Base-by-base conservation (phyloP, 768 basidiomycete genomes). In the Boletus sensibilis region DNA sequence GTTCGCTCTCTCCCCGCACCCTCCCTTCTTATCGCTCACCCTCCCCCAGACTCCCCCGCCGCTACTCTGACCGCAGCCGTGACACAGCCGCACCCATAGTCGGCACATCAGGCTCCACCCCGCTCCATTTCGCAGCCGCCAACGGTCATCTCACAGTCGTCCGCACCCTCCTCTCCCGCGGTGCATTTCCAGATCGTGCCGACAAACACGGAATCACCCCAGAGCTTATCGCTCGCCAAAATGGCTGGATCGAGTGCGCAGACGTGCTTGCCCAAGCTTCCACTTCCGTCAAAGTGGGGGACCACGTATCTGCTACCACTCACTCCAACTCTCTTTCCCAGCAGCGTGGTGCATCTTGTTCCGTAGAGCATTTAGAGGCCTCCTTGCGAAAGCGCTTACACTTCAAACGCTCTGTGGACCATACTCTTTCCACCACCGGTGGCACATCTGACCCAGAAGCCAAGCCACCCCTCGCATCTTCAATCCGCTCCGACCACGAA, bases 111-210 rank as follows among this genome's bases (percentile, higher is more conserved):
- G 95, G 94, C 33, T 89, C 90, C 4, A 97, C 96, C 0, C 93
- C 97, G 0, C 85, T 98, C 25, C 97, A 99, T 70, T 99, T 98
- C 69, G 96, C 97, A 14, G 90, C 94, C 34, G 94, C 96, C 29
- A 94, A 97, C 64, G 95, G 95, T 4, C 92, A 99, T 73, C 82
- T 82, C 31, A 73, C 79, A 25, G 85, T 94, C 63, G 84, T 94
- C 43, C 80, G 79, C 57, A 83, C 89, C 35, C 85, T 99, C 41
- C 85, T 99, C 38, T 82, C 87, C 18, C 86, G 85, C 59, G 94
- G 94, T 46, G 97, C 96, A 9, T 80, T 84, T 56, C 84, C 94
- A 21, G 79, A 88, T 70, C 83, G 86, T 42, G 70, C 87, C 6
- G 96, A 99, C 75, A 99, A 98, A 70, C 88, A 94, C 73, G 94